phyloP scores from a whole-genome alignment of 2,329 filamentous ascomycete genomes.

The Colletotrichum tamarilloi region DNA sequence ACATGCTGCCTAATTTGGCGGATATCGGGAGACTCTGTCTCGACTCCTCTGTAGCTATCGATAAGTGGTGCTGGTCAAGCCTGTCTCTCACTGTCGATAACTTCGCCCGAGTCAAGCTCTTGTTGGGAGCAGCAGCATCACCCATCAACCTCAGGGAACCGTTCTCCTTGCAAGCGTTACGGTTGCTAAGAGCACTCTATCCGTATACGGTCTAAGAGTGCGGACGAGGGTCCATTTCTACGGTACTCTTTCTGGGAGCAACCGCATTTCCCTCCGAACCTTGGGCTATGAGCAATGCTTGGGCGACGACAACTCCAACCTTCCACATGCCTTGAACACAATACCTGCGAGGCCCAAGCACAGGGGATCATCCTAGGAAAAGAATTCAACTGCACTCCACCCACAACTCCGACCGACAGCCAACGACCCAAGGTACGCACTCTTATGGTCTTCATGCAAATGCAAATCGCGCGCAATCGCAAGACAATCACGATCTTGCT shows the following conservation, averaged over 20 bases:
- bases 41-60: not conserved
- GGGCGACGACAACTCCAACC: conserved; percentile 13
- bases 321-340: conserved; percentile 8
- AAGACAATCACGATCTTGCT: conserved; percentile 9
- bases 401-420: not conserved
- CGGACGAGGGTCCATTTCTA: conserved; percentile 28
- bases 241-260: conserved; percentile 4
- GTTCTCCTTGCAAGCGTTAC: not conserved
- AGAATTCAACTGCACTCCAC: conserved; percentile 19
- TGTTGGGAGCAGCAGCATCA: conserved; percentile 13
- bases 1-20: conserved; percentile 4
- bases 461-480: conserved; percentile 18
- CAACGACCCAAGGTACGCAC: not conserved
- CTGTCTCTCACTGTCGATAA: conserved; percentile 1
- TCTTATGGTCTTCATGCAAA: conserved; percentile 3
- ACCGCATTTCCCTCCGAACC: conserved; percentile 21
- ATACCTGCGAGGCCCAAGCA: conserved; percentile 18
- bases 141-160: conserved; percentile 1
- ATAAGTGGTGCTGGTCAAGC: not conserved
- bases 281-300: conserved; percentile 14
- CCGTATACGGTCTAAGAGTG: conserved; percentile 19
- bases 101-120: conserved; percentile 29
- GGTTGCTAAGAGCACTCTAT: not conserved
- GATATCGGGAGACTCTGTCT: not conserved
- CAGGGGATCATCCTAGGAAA: conserved; percentile 18